phyloP scores from a whole-genome alignment of 139 green algal genomes.

The Chlamydomonas schloesseri region DNA sequence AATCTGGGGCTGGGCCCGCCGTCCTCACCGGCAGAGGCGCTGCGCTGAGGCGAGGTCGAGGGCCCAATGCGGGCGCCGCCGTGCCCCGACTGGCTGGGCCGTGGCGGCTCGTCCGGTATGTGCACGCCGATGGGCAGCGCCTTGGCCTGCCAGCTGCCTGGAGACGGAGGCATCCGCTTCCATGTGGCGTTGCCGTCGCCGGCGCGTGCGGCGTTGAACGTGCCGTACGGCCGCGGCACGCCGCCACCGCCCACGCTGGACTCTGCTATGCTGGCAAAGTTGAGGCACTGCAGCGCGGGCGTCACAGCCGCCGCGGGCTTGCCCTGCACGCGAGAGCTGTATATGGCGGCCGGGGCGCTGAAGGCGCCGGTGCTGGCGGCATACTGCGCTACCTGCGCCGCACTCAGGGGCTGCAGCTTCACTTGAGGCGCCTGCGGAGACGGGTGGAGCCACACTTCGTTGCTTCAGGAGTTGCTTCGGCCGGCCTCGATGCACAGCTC shows the following conservation, averaged over 20 bases:
- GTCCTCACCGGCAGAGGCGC: too few species aligned
- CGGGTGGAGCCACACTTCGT: too few species aligned
- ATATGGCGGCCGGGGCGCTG: not conserved
- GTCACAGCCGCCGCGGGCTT: not conserved
- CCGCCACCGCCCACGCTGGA: slow-evolving; percentile 24
- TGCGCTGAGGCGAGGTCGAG: too few species aligned
- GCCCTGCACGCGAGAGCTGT: not conserved
- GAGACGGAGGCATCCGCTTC: slow-evolving; percentile 9
- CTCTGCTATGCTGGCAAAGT: slow-evolving; percentile 30
- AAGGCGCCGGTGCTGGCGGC: not conserved
- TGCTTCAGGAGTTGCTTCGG: too few species aligned
- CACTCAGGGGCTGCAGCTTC: not conserved
- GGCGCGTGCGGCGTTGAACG: not conserved
- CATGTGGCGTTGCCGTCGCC: slow-evolving; percentile 36
- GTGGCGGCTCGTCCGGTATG: too few species aligned
- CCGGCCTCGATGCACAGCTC: too few species aligned
- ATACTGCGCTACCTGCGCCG: not conserved
- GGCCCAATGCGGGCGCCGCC: too few species aligned
- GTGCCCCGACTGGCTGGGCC: too few species aligned
- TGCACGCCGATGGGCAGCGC: slow-evolving; percentile 29
- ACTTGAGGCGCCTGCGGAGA: slow-evolving; percentile 13
- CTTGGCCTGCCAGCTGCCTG: slow-evolving; percentile 27
- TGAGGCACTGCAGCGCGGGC: slow-evolving; percentile 7
- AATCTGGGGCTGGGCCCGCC: too few species aligned
- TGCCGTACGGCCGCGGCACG: slow-evolving; percentile 40